A percentile compares a stretch with the other conserved stretches of the same genome.
Conservation (phyloP, 805 yeast species). For the Spathaspora passalidarum region DNA sequence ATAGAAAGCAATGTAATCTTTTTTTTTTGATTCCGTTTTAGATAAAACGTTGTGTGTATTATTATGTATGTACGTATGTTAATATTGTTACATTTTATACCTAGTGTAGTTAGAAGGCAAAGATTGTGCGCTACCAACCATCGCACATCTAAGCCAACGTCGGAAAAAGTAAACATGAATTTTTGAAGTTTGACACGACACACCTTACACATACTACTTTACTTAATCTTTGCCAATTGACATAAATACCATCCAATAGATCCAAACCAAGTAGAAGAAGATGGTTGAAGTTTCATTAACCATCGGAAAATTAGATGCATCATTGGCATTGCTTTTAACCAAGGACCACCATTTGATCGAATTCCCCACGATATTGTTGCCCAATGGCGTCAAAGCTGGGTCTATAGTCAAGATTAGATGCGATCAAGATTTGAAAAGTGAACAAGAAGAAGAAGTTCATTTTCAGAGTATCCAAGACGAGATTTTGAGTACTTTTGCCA, state of each 20-base stretch:
- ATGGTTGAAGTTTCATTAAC: conserved; percentile 92
- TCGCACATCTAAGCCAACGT: no score
- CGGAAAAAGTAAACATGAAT: no score
- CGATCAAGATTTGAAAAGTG: conserved; percentile 70
- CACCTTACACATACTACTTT: not conserved
- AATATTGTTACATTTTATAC: not conserved
- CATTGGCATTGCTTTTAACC: conserved; percentile 85
- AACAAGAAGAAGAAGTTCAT: conserved; percentile 51
- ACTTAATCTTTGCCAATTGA: not conserved
- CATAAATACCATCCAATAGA: no score
- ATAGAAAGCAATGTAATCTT: not conserved
- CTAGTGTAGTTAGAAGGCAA: no score
- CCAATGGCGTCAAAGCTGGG: conserved; percentile 89
- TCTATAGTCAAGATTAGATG: conserved; percentile 84
- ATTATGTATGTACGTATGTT: not conserved
- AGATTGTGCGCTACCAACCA: not conserved
- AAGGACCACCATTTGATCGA: conserved; percentile 92
- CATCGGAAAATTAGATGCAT: conserved; percentile 94
- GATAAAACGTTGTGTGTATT: not conserved
- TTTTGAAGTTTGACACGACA: not conserved
- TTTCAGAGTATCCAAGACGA: conserved; percentile 71
- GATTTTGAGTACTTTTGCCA: conserved; percentile 71
- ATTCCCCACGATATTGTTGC: conserved; percentile 91
- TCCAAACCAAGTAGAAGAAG: not conserved
- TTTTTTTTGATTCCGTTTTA: not conserved